Evolutionary conservation across 2,329 filamentous ascomycete species (phyloP).

Genomic region (Botrytis aclada): DNA sequence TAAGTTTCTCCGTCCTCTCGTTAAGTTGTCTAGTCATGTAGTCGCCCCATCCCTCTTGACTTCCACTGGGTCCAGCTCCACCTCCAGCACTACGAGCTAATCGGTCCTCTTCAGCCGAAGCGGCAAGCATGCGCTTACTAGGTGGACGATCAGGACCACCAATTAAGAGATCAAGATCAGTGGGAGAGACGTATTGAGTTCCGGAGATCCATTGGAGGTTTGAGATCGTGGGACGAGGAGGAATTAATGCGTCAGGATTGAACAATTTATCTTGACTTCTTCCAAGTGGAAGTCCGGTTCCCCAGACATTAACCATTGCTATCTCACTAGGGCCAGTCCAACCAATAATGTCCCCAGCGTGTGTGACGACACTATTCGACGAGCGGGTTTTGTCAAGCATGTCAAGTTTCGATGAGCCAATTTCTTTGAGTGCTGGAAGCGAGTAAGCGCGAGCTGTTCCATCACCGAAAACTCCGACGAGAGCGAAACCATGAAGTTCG

Average conservation of each 20-base stretch:
- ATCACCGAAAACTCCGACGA: slow-evolving; percentile 84
- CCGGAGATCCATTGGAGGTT: slow-evolving; percentile 96
- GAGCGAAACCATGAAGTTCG: slow-evolving; percentile 70
- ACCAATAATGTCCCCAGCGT: slow-evolving; percentile 77
- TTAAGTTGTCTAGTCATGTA: slow-evolving; percentile 86
- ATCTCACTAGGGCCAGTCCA: slow-evolving; percentile 89
- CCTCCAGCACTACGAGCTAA: slow-evolving; percentile 46
- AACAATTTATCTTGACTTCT: slow-evolving; percentile 69
- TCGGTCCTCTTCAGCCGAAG: slow-evolving; percentile 71
- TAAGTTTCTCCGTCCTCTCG: slow-evolving; percentile 84
- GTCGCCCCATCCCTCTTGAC: slow-evolving; percentile 63
- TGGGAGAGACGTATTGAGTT: slow-evolving; percentile 83
- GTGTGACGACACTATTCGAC: slow-evolving; percentile 65
- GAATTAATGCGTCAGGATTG: slow-evolving; percentile 71
- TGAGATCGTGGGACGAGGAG: slow-evolving; percentile 85
- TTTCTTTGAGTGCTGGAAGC: slow-evolving; percentile 83
- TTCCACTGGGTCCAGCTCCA: slow-evolving; percentile 36
- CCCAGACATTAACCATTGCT: slow-evolving; percentile 80
- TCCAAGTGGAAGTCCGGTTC: slow-evolving; percentile 62
- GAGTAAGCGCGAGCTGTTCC: slow-evolving; percentile 76
- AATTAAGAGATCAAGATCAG: slow-evolving; percentile 86
- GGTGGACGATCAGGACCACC: slow-evolving; percentile 84
- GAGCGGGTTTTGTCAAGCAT: slow-evolving; percentile 74
- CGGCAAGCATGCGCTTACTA: slow-evolving; percentile 82
- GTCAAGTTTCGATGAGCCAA: slow-evolving; percentile 64